Base-by-base conservation (phyloP, 129 eudicot species). In the Flaveria bidentis region DNA sequence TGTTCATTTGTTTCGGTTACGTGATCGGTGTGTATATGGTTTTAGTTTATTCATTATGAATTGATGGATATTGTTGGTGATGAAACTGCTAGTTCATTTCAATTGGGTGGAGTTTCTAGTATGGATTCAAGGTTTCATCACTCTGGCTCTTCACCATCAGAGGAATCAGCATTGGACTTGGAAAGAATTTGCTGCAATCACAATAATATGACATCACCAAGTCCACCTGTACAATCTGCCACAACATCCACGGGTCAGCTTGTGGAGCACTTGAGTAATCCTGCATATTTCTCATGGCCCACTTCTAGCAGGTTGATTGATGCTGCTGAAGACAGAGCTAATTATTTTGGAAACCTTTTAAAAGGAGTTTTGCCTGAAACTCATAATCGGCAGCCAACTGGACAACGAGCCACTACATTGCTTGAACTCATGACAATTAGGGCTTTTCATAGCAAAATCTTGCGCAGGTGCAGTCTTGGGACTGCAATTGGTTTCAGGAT, bases 271-370 rank as follows among this genome's bases (percentile, higher is more conserved):
- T 78, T 90, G 1, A 93, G 88, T 23, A 91, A 82, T 71, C 93
- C 96, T 58, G 93, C 91, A 50, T 88, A 88, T 76, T 91, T 91
- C 76, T 91, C 97, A 13, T 91, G 97, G 97, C 97, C 97, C 22
- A 84, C 90, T 78, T 87, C 91, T 20, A 80, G 90, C 84, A 78
- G 88, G 22, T 79, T 88, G 69, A 78, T 75, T 53, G 89, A 86
- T 81, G 86, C 85, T 64, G 93, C 93, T 33, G 93, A 91, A 75
- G 94, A 86, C 53, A 76, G 97, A 72, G 91, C 86, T 10, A 87
- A 84, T 82, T 91, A 91, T 83, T 91, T 91, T 74, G 97, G 93
- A 50, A 88, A 91, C 72, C 88, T 91, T 80, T 87, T 88, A 39
- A 91, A 91, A 71, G 93, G 89, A 15, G 97, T 91, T 74, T 81